Percentiles rank a stretch among this genome's conserved stretches.
These are phyloP conservation scores for Poterioochromonas sp. DNA, from an alignment of 352 stramenopile species.

Conservation along the genomic window DNA sequence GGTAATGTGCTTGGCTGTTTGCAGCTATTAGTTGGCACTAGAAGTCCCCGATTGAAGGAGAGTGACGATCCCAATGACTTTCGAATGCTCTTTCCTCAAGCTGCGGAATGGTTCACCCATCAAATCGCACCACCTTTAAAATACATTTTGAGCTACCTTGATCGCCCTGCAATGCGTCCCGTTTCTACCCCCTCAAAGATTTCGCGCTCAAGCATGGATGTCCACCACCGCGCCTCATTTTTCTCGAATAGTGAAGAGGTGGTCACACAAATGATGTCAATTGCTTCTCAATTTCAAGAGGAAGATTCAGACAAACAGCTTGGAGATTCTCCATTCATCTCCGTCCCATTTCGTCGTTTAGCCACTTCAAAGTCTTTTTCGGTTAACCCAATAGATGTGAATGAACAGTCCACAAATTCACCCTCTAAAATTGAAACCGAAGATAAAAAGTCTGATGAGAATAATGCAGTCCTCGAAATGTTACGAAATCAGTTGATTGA, in stretches of 20 bases:
- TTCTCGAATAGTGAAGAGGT: neutral
- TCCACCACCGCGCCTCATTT: neutral
- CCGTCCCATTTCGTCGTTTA: too few relatives aligned
- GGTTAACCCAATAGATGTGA: too few relatives aligned
- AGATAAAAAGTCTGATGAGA: too few relatives aligned
- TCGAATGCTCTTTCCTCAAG: neutral
- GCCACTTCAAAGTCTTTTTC: too few relatives aligned
- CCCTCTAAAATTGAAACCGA: too few relatives aligned
- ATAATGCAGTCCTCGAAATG: too few relatives aligned
- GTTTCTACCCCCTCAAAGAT: neutral
- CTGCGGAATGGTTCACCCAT: neutral
- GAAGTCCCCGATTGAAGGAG: neutral
- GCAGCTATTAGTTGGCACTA: neutral
- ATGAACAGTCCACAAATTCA: too few relatives aligned
- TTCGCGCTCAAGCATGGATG: neutral
- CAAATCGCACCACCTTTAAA: conserved; percentile 4
- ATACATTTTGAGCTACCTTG: neutral
- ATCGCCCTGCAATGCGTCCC: neutral
- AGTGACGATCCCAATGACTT: neutral
- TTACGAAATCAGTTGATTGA: neutral
- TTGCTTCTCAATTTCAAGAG: too few relatives aligned
- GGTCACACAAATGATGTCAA: neutral
- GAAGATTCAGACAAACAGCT: too few relatives aligned
- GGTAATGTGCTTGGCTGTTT: conserved; percentile 2
- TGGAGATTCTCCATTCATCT: too few relatives aligned